phyloP scores from a whole-genome alignment of 169 alveolate genomes.

The Sarcocystis neurona region DNA sequence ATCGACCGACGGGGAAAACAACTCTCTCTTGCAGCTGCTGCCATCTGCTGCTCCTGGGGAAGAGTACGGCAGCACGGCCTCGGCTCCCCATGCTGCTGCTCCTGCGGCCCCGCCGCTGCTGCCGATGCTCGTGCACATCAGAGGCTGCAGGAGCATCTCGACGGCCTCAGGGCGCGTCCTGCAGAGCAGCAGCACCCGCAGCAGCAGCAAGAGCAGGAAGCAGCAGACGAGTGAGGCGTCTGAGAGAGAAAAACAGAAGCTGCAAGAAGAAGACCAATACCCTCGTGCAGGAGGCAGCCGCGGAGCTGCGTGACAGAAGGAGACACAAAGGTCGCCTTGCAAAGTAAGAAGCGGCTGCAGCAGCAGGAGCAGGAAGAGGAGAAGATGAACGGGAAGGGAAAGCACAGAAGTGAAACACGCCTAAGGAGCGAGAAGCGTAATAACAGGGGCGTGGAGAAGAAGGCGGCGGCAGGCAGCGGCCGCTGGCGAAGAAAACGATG shows the following conservation, averaged over 20 bases:
- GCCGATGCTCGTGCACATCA: conserved; percentile 3
- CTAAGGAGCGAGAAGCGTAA: no score
- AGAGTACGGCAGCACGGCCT: background rate
- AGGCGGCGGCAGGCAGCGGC: no score
- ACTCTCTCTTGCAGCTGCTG: background rate
- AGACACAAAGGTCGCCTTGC: background rate
- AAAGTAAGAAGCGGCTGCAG: conserved; percentile 2
- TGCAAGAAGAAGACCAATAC: background rate
- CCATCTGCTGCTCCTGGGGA: background rate
- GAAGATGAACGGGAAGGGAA: background rate
- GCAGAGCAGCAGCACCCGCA: conserved; percentile 9
- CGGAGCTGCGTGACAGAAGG: background rate
- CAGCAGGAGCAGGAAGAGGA: background rate
- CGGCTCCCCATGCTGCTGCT: conserved; percentile 29
- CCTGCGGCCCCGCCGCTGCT: background rate
- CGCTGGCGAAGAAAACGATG: no score
- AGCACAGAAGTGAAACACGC: background rate
- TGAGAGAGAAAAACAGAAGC: background rate
- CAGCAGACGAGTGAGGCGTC: background rate
- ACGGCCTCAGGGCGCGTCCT: conserved; percentile 43
- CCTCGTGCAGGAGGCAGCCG: no score
- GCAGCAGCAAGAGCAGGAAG: conserved; percentile 13
- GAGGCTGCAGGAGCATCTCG: conserved; percentile 60
- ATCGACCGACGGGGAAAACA: background rate
- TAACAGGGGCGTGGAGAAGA: no score